Conservation (phyloP, 1,284 basidiomycete genomes). For the Lignosus rhinocerotis region DNA sequence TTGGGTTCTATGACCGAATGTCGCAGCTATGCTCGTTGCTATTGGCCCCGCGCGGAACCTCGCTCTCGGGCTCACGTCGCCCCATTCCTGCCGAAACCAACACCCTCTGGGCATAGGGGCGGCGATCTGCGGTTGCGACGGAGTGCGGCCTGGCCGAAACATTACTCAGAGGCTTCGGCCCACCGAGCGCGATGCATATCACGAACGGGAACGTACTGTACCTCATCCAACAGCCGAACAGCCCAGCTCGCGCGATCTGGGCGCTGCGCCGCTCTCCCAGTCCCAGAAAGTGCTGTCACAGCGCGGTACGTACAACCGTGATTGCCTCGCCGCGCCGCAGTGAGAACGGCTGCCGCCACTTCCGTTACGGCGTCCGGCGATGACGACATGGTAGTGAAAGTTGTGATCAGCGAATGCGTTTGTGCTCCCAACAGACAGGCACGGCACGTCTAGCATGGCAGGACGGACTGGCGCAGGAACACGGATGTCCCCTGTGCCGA, state of each 20-base stretch:
- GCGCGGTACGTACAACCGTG: neutral
- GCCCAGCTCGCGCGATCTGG: neutral
- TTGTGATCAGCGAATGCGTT: neutral
- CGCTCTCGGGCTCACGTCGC: neutral
- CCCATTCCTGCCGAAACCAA: neutral
- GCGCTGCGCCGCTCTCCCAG: too few species aligned
- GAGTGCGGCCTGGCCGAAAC: neutral
- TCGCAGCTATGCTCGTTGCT: neutral
- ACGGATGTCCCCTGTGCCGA: neutral
- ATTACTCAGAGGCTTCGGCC: neutral
- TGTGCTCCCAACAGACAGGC: neutral
- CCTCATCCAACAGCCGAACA: neutral
- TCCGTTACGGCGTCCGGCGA: neutral
- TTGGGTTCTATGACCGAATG: neutral
- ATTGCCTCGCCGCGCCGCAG: neutral
- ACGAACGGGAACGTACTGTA: neutral
- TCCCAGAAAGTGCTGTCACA: neutral
- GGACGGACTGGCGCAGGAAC: neutral
- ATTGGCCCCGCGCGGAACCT: constrained; percentile 1
- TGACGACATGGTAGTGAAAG: neutral
- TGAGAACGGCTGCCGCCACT: neutral
- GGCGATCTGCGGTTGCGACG: constrained; percentile 1
- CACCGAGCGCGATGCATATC: neutral
- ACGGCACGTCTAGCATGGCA: neutral
- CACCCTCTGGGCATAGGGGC: neutral